These are phyloP conservation scores for Penicillium hordei DNA, from an alignment of 2,329 filamentous ascomycete genomes.

Conservation along the genomic window DNA sequence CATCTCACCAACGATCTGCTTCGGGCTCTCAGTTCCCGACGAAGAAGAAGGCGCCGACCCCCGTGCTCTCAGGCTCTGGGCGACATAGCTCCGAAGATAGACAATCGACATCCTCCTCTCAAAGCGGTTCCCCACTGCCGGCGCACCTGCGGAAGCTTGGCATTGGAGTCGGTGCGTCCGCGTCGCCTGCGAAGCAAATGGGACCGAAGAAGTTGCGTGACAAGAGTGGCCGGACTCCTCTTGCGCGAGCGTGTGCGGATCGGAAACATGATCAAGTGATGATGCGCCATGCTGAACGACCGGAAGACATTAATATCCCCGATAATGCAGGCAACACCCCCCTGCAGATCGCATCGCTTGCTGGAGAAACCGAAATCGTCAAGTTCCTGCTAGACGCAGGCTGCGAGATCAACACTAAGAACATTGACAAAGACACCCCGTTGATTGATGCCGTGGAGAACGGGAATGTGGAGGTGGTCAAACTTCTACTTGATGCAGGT, in stretches of 20 bases:
- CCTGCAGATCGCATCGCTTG: constrained; percentile 85
- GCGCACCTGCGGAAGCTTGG: constrained; percentile 43
- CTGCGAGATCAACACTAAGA: constrained; percentile 78
- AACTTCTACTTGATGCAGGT: constrained; percentile 76
- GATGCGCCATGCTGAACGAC: constrained; percentile 71
- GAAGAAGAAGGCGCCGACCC: constrained; percentile 44
- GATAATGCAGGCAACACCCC: constrained; percentile 98
- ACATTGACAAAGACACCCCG: constrained; percentile 82
- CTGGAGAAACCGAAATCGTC: constrained; percentile 84
- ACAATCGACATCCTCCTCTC: constrained; percentile 46
- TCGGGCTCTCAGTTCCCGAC: constrained; percentile 36
- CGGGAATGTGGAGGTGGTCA: constrained; percentile 84
- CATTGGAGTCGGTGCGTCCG: constrained; percentile 46
- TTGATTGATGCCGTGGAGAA: constrained; percentile 96
- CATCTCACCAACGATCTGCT: constrained; percentile 38
- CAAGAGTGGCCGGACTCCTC: constrained; percentile 83
- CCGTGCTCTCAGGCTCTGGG: constrained; percentile 41
- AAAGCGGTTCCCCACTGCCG: constrained; percentile 46
- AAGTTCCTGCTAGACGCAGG: constrained; percentile 80
- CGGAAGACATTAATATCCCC: constrained; percentile 81
- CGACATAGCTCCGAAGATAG: constrained; percentile 49
- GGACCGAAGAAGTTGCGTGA: constrained; percentile 82
- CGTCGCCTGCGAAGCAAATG: constrained; percentile 66
- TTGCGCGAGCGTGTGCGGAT: constrained; percentile 86
- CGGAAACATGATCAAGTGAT: constrained; percentile 80